These are phyloP conservation scores for Zangia roseola DNA, from an alignment of 768 basidiomycete genomes.

Conservation along the genomic window DNA sequence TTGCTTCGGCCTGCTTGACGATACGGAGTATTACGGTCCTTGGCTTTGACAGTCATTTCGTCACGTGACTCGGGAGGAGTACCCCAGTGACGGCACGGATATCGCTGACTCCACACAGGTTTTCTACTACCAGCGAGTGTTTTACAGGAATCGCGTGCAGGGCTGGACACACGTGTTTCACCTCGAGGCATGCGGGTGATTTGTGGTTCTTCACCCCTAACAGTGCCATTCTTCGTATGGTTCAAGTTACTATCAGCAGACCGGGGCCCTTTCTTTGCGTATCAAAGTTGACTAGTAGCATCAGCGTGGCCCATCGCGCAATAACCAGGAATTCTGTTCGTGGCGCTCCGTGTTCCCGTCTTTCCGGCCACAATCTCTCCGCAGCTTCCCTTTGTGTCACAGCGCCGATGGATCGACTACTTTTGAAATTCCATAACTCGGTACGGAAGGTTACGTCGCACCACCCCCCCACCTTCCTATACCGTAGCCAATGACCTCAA, in stretches of 20 bases:
- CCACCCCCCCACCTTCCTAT: conserved; percentile 16
- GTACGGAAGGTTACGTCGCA: conserved; percentile 10
- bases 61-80: too few relatives aligned
- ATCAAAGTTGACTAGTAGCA: too few relatives aligned
- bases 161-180: conserved; percentile 16
- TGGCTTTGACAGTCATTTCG: too few relatives aligned
- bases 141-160: not conserved
- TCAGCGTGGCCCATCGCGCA: not conserved
- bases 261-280: not conserved
- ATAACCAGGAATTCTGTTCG: not conserved
- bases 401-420: conserved; percentile 10
- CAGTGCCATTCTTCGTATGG: conserved; percentile 4
- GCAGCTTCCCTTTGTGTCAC: conserved; percentile 2
- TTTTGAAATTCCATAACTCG: conserved; percentile 24
- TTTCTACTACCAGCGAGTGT: too few relatives aligned
- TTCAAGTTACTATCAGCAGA: conserved; percentile 2
- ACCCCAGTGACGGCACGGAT: too few relatives aligned
- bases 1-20: too few relatives aligned
- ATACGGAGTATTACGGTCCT: too few relatives aligned
- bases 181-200: conserved; percentile 15
- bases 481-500: conserved; percentile 18
- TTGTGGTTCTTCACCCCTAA: conserved; percentile 10
- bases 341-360: conserved; percentile 26
- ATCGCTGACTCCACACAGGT: too few relatives aligned
- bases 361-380: conserved; percentile 1